Evolutionary conservation across 2,329 filamentous ascomycete genomes (phyloP).

Genomic region (Madurella mycetomatis): DNA sequence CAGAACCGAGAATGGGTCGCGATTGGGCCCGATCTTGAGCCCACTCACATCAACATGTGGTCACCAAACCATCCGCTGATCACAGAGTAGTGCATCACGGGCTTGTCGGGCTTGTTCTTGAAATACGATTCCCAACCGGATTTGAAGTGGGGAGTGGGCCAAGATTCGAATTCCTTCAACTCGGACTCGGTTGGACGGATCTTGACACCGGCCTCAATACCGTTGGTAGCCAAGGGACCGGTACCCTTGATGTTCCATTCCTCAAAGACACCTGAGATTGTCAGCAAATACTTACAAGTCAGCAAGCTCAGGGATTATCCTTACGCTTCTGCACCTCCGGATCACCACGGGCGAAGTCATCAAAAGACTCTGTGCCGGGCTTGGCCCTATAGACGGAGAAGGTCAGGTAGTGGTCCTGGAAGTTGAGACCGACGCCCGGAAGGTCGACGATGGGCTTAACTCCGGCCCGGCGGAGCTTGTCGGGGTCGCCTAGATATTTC

Average conservation of each 20-base stretch:
- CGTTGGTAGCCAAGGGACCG: constrained; percentile 71
- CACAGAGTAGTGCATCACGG: constrained; percentile 79
- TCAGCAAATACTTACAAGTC: not conserved
- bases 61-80: constrained; percentile 64
- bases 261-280: constrained; percentile 54
- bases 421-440: constrained; percentile 49
- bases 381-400: constrained; percentile 69
- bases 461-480: constrained; percentile 59
- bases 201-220: constrained; percentile 77
- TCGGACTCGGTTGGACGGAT: constrained; percentile 67
- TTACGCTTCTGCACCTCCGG: constrained; percentile 64
- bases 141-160: constrained; percentile 71
- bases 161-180: constrained; percentile 62
- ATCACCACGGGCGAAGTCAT: constrained; percentile 72
- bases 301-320: constrained; percentile 12
- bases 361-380: constrained; percentile 71
- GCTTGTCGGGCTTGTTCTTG: constrained; percentile 79
- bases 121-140: constrained; percentile 78
- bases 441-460: constrained; percentile 48
- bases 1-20: constrained; percentile 30
- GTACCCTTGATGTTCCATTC: constrained; percentile 79
- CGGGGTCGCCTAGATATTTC: constrained; percentile 48
- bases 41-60: constrained; percentile 52
- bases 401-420: constrained; percentile 55
- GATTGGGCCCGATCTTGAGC: too few species aligned